phyloP scores from a whole-genome alignment of 495 filamentous ascomycete species.

The Aspergillus sclerotiicarbonarius region DNA sequence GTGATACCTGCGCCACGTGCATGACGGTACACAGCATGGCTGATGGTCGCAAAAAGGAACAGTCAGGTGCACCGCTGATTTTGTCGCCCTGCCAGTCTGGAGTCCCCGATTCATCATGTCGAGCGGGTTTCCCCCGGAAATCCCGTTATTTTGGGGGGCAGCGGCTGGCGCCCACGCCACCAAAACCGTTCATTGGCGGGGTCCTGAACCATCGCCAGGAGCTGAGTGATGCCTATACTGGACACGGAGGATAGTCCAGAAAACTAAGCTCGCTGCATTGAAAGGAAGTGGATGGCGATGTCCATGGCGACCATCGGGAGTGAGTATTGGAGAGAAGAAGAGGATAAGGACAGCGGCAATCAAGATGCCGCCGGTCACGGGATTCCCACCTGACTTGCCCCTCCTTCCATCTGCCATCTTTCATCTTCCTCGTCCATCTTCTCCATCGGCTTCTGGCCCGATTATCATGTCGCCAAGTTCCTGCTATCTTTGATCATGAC shows the following conservation, averaged over 20 bases:
- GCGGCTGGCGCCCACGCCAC: background rate
- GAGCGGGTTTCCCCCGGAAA: background rate
- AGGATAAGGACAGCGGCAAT: too few relatives aligned
- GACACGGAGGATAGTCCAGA: too few relatives aligned
- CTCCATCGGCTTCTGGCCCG: background rate
- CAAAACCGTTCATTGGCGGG: background rate
- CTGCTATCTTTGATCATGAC: too few relatives aligned
- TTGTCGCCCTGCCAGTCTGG: background rate
- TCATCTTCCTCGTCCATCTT: background rate
- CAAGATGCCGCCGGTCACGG: background rate
- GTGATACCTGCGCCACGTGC: conserved; percentile 2
- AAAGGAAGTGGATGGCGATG: too few relatives aligned
- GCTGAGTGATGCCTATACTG: too few relatives aligned
- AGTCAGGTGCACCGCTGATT: background rate
- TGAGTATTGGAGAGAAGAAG: background rate
- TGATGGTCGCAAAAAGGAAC: too few relatives aligned
- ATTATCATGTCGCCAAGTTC: too few relatives aligned
- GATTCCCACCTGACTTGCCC: background rate
- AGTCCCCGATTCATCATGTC: background rate
- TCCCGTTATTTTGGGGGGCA: background rate
- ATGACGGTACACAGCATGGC: background rate
- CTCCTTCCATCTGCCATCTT: background rate
- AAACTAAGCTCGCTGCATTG: too few relatives aligned
- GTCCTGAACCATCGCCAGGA: too few relatives aligned
- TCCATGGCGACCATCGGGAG: too few relatives aligned